These are phyloP conservation scores for Neurospora crassa DNA, from an alignment of 2,329 filamentous ascomycete genomes.

Conservation along the genomic window DNA sequence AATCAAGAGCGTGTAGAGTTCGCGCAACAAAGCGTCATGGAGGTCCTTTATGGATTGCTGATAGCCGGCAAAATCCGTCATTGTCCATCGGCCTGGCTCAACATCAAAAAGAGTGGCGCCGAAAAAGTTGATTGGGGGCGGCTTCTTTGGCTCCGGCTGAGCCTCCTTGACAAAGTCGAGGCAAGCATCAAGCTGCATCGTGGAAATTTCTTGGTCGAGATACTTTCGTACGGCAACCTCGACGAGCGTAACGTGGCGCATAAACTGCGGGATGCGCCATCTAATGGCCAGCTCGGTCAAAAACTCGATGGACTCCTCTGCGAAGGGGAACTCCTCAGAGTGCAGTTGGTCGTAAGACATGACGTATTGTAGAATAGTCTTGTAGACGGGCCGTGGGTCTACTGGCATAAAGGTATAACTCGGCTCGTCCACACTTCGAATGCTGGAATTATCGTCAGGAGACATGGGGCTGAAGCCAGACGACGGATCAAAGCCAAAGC, in stretches of 20 bases:
- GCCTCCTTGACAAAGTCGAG: constrained; percentile 76
- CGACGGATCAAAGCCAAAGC: constrained; percentile 51
- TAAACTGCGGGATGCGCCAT: constrained; percentile 82
- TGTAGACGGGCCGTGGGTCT: constrained; percentile 75
- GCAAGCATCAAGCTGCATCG: constrained; percentile 73
- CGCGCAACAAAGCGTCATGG: constrained; percentile 74
- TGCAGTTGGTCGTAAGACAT: constrained; percentile 56
- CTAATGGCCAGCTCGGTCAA: constrained; percentile 75
- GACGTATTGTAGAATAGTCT: constrained; percentile 69
- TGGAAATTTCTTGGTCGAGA: constrained; percentile 67
- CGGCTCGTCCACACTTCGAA: constrained; percentile 48
- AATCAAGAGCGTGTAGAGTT: constrained; percentile 80
- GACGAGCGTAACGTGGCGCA: constrained; percentile 68
- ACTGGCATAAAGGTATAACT: constrained; percentile 84
- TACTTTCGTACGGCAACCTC: constrained; percentile 83
- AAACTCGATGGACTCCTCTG: constrained; percentile 71
- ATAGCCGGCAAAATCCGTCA: constrained; percentile 60
- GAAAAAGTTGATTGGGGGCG: constrained; percentile 44
- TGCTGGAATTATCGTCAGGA: constrained; percentile 43
- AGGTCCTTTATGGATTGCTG: constrained; percentile 64
- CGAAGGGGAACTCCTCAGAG: constrained; percentile 48
- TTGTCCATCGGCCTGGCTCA: constrained; percentile 54
- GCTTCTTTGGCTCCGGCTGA: constrained; percentile 54
- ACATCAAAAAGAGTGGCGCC: constrained; percentile 43
- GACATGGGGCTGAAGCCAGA: constrained; percentile 59